These are phyloP conservation scores for Aquilaria agallochum DNA, from an alignment of 441 rosid species.

Conservation along the genomic window DNA sequence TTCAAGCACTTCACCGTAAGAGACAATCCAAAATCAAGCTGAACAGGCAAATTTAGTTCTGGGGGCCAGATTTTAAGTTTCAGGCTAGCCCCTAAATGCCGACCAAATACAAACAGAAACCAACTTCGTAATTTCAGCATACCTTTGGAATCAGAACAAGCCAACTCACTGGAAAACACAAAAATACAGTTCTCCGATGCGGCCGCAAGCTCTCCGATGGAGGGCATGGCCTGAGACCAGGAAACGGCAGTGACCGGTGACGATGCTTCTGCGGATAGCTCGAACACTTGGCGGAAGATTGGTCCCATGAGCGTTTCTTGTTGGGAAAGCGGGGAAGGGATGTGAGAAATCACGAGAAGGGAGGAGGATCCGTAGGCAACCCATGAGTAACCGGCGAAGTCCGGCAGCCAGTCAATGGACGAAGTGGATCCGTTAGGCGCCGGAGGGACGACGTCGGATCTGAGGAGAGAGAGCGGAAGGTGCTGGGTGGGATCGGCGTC, in stretches of 20 bases:
- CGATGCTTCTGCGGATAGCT: conserved; percentile 47
- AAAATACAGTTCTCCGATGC: conserved; percentile 54
- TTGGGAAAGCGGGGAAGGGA: conserved; percentile 79
- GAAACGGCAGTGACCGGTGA: conserved; percentile 59
- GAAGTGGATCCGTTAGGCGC: conserved; percentile 65
- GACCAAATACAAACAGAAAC: neutral
- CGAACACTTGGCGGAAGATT: conserved; percentile 71
- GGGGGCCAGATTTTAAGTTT: no score
- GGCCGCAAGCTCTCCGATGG: conserved; percentile 81
- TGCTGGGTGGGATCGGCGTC: conserved; percentile 41
- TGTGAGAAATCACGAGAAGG: conserved; percentile 81
- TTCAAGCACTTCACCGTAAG: no score
- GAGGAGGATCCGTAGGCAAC: conserved; percentile 92
- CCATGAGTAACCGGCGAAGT: conserved; percentile 89
- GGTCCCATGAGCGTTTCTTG: conserved; percentile 60
- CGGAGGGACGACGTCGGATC: conserved; percentile 70
- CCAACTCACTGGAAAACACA: conserved; percentile 47
- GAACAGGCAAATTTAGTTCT: no score
- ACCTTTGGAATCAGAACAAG: conserved; percentile 33
- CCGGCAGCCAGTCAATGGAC: conserved; percentile 87
- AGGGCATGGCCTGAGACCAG: conserved; percentile 78
- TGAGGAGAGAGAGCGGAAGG: conserved; percentile 53
- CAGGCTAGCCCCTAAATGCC: no score
- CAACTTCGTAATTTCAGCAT: conserved; percentile 2
- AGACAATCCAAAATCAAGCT: no score